phyloP scores from a whole-genome alignment of 2,329 filamentous ascomycete genomes.

The Venturia asperata region DNA sequence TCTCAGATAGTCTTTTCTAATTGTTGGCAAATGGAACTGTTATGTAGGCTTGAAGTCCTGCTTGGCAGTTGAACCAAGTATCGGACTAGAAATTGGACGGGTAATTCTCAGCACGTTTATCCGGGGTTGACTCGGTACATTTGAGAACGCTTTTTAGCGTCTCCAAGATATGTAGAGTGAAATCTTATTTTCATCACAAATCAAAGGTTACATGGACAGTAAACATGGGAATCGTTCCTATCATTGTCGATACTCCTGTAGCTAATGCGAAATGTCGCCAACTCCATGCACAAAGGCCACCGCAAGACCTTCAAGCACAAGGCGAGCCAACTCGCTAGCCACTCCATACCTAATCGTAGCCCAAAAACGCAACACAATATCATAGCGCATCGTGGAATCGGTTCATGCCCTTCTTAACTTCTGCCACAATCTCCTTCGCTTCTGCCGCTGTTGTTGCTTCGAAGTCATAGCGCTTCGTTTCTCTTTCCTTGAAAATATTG shows the following conservation, averaged over 20 bases:
- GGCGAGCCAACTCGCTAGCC: not conserved
- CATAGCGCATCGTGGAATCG: slow-evolving; percentile 6
- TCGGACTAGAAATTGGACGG: too few species aligned
- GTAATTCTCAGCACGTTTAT: not conserved
- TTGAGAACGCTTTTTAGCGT: not conserved
- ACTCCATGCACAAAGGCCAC: slow-evolving; percentile 1
- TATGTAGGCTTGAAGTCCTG: not conserved
- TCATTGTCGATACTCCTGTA: not conserved
- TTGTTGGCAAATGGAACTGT: not conserved
- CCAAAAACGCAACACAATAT: not conserved
- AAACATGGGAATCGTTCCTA: not conserved
- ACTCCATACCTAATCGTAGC: not conserved
- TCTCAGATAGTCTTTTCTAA: not conserved
- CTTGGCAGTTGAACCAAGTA: not conserved
- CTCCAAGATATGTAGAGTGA: not conserved
- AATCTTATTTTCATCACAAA: not conserved
- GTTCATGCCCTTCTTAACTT: slow-evolving; percentile 71
- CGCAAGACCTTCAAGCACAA: not conserved
- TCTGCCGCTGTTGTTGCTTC: slow-evolving; percentile 66
- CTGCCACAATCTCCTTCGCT: slow-evolving; percentile 69
- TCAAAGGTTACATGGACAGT: not conserved
- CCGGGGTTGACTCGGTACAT: not conserved
- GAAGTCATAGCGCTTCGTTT: slow-evolving; percentile 78
- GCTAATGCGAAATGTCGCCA: not conserved
- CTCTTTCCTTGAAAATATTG: slow-evolving; percentile 66